Conservation (phyloP, 306 rosid species). For the Pachyrhizus erosus region DNA sequence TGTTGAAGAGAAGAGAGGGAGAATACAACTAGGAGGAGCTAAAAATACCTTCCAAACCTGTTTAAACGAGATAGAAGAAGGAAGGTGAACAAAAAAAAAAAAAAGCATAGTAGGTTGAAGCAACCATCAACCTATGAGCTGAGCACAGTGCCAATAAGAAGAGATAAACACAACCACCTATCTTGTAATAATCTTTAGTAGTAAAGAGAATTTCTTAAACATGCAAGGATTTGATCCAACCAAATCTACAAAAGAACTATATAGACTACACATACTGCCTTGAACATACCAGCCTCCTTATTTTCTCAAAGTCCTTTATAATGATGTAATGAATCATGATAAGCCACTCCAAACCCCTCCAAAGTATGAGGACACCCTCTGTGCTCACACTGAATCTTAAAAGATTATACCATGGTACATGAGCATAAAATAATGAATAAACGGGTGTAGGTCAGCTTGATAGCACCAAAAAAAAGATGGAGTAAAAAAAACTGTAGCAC, state of each 20-base stretch:
- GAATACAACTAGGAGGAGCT: constrained; percentile 2
- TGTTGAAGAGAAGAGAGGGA: constrained; percentile 19
- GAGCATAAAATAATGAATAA: not conserved
- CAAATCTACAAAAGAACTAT: not conserved
- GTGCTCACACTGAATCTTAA: not conserved
- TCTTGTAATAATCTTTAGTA: not conserved
- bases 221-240: not conserved
- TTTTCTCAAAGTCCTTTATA: not conserved
- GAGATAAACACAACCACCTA: not conserved
- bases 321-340: not conserved
- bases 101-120: too few species aligned
- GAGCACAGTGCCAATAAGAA: not conserved
- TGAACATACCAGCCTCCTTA: not conserved
- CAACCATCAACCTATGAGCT: not conserved
- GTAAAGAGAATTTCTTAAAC: not conserved
- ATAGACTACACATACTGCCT: not conserved
- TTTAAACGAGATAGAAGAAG: not conserved
- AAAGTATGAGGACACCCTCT: not conserved
- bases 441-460: constrained; percentile 21
- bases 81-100: constrained; percentile 17
- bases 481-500: not conserved
- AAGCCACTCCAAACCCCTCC: not conserved
- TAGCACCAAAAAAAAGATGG: not conserved
- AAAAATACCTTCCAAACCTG: not conserved
- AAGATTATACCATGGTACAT: constrained; percentile 3